Conservation (phyloP, 345 rosid species). For the Euphorbia tirucalli region DNA sequence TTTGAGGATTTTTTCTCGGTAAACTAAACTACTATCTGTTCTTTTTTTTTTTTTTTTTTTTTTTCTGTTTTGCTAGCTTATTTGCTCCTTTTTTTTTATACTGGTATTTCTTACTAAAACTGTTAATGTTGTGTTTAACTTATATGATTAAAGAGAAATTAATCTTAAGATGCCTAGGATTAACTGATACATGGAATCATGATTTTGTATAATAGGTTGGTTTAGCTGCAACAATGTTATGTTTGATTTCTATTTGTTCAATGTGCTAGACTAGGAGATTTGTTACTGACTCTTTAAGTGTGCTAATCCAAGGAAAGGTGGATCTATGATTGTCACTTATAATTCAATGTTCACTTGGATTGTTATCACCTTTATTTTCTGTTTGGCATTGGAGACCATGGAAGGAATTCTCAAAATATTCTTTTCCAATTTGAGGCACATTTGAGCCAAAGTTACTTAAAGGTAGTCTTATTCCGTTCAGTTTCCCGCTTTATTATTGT, state of each 20-base stretch:
- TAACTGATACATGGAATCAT: neutral
- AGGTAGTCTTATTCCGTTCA: neutral
- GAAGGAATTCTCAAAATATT: no score
- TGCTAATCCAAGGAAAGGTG: neutral
- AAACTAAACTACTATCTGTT: conserved; percentile 8
- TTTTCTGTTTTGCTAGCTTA: neutral
- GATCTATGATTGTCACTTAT: neutral
- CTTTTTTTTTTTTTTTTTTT: neutral
- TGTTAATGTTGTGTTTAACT: neutral
- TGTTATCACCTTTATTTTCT: neutral
- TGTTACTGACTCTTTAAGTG: neutral
- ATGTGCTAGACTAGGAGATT: neutral
- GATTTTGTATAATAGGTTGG: neutral
- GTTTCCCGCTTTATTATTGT: neutral
- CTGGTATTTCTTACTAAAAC: neutral
- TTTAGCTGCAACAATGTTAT: neutral
- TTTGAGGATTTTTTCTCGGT: conserved; percentile 98
- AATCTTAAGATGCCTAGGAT: neutral
- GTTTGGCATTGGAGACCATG: neutral
- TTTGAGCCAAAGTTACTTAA: neutral
- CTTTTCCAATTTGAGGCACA: neutral
- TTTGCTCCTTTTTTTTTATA: neutral
- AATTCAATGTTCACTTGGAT: neutral
- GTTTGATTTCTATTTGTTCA: neutral
- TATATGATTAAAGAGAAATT: neutral